Conservation (phyloP, 495 filamentous ascomycete genomes). For the Sordaria brevicollis region DNA sequence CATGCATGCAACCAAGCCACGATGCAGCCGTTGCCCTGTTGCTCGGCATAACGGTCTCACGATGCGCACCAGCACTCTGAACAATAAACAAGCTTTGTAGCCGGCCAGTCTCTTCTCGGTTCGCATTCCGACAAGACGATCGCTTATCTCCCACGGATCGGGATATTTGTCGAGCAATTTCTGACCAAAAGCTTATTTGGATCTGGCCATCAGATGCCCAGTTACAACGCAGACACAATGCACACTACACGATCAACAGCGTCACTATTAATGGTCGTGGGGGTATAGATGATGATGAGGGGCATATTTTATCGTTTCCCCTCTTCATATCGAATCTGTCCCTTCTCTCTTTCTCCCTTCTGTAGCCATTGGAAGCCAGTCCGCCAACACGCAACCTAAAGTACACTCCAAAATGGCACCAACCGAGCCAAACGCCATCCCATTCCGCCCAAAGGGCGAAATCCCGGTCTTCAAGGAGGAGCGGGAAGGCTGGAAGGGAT, state of each 20-base stretch:
- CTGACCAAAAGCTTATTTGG: background rate
- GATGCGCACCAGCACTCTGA: background rate
- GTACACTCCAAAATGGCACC: conserved; percentile 8
- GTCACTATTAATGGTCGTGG: background rate
- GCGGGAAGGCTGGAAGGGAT: conserved; percentile 24
- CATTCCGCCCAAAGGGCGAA: conserved; percentile 10
- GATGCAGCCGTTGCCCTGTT: background rate
- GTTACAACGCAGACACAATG: background rate
- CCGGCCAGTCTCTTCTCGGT: background rate
- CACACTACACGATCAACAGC: background rate
- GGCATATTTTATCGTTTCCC: background rate
- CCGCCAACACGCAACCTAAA: background rate
- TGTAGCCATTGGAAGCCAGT: background rate
- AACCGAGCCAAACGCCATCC: conserved; percentile 10
- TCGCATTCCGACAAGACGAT: background rate
- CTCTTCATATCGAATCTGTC: background rate
- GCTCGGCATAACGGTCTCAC: background rate
- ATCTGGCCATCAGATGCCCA: background rate
- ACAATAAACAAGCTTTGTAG: background rate
- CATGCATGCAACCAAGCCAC: background rate
- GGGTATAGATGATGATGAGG: background rate
- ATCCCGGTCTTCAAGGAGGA: conserved; percentile 13
- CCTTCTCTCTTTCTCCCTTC: background rate
- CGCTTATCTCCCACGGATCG: background rate
- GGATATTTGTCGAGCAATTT: background rate